phyloP scores from a whole-genome alignment of 2,329 filamentous ascomycete genomes.

The Fusarium scirpi region DNA sequence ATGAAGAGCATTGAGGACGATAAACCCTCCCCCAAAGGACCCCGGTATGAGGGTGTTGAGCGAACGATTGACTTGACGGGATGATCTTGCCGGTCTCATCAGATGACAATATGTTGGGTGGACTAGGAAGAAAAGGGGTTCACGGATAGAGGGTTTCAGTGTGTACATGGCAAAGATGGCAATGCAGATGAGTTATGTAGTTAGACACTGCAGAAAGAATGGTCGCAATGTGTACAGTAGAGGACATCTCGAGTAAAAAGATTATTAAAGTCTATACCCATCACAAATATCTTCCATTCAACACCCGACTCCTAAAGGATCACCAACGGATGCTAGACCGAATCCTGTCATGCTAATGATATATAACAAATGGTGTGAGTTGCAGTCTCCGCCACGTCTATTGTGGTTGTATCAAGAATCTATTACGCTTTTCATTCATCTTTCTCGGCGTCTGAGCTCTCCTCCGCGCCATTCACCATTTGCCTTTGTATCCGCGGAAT shows the following conservation, averaged over 20 bases:
- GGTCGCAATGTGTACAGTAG: slow-evolving; percentile 2
- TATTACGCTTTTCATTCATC: slow-evolving; percentile 46
- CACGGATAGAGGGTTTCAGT: not conserved
- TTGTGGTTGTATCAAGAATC: slow-evolving; percentile 38
- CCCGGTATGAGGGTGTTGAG: slow-evolving; percentile 52
- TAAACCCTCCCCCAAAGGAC: slow-evolving; percentile 9
- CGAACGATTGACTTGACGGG: slow-evolving; percentile 39
- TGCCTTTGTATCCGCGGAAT: slow-evolving; percentile 65
- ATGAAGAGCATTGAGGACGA: slow-evolving; percentile 41
- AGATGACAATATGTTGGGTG: not conserved
- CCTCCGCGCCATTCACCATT: slow-evolving; percentile 52
- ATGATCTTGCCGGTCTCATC: not conserved
- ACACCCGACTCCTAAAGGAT: slow-evolving; percentile 29
- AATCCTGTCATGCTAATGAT: slow-evolving; percentile 24
- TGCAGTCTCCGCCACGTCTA: slow-evolving; percentile 40
- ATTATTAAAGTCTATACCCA: slow-evolving; percentile 34
- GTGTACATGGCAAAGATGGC: not conserved
- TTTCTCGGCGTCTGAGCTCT: slow-evolving; percentile 40
- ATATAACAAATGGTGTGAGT: slow-evolving; percentile 28
- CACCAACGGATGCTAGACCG: slow-evolving; percentile 4
- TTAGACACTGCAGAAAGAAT: slow-evolving; percentile 8
- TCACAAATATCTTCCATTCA: slow-evolving; percentile 20
- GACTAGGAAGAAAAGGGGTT: not conserved
- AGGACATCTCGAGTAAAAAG: slow-evolving; percentile 26
- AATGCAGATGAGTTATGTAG: slow-evolving; percentile 4